Evolutionary conservation across 768 basidiomycete species (phyloP), one percentile per base, ranked within the genome.

Genomic region (Tricholoma matsutake): DNA sequence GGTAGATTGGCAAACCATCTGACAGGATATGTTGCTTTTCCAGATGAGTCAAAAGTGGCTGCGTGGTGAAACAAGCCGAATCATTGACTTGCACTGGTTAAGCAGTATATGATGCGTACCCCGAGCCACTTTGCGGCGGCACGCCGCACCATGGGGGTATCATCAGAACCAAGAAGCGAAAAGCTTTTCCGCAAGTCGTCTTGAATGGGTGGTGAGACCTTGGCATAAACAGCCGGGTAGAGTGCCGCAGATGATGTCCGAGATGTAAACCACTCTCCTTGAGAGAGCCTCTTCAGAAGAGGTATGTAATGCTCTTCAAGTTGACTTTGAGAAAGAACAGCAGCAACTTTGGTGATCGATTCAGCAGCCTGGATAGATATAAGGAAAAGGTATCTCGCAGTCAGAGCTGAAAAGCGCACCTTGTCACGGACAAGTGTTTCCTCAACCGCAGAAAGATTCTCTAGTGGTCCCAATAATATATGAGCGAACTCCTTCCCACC

Each of bases 211-310:
- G 87, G 76, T 2, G 89, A 84, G 20, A 89, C 91, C 71, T 89
- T 89, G 31, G 86, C 78, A 72, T 98, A 99, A 34, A 94, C 92
- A 11, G 94, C 88, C 14, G 94, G 85, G 75, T 92, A 98, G 18
- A 99, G 83, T 8, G 96, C 92, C 61, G 94, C 94, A 39, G 96
- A 92, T 22, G 96, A 98, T 41, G 94, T 97, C 60, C 97, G 86
- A 5, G 95, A 96, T 11, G 97, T 98, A 79, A 98, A 98, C 97
- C 97, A 99, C 76, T 98, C 96, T 61, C 96, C 97, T 60, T 85
- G 84, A 2, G 94, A 88, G 56, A 99, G 83, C 57, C 95, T 87
- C 70, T 89, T 91, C 61, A 98, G 74, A 58, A 99, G 82, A 56
- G 97, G 97, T 61, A 98, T 87, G 77, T 94, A 96, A 73, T 85